Evolutionary conservation across 2,329 filamentous ascomycete genomes (phyloP), one percentile per base, ranked within the genome.

Genomic region (Penicillium sp.): DNA sequence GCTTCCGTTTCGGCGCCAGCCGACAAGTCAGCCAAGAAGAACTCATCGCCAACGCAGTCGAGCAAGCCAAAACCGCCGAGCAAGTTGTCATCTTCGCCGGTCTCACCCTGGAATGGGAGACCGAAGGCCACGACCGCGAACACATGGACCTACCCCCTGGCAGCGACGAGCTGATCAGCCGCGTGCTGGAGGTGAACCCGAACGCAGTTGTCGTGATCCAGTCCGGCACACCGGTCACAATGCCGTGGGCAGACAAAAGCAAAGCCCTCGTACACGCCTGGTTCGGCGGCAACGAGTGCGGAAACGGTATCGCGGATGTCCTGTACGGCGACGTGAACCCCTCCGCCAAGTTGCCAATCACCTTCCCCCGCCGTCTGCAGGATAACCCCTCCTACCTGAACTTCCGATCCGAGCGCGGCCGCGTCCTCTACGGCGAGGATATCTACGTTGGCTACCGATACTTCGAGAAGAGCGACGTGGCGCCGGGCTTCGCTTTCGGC

Each of bases 251-350:
- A 3, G 67, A 74, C 5, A 71, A 77, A n/a, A 70, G 77, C 10
- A 77, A 78, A 8, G 84, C 86, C 2, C 77, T 93, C 1, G 70
- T 92, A 1, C 89, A 93, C 68, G 89, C 89, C 8, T 94, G 90
- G 89, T 94, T 92, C 68, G 89, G 90, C 59, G 90, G 91, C n/a
- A 91, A 94, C 68, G 90, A 94, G 77, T 89, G 88, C 6, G 91
- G 90, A 6, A 91, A 93, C 68, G 87, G 86, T 12, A 88, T 96
- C 60, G 89, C 89, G 0, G 90, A 93, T 63, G 82, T 93, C 1
- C 79, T 93, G 1, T 89, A 90, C 62, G 90, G 89, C 48, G 83
- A 87, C 60, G 82, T 84, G 47, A 92, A 89, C 69, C 90, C 90
- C 0, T 87, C 85, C 44, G 90, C 86, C 15, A 92, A 92, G 72